Base-by-base conservation (phyloP, 2,329 filamentous ascomycete species). In the Claviceps africana region DNA sequence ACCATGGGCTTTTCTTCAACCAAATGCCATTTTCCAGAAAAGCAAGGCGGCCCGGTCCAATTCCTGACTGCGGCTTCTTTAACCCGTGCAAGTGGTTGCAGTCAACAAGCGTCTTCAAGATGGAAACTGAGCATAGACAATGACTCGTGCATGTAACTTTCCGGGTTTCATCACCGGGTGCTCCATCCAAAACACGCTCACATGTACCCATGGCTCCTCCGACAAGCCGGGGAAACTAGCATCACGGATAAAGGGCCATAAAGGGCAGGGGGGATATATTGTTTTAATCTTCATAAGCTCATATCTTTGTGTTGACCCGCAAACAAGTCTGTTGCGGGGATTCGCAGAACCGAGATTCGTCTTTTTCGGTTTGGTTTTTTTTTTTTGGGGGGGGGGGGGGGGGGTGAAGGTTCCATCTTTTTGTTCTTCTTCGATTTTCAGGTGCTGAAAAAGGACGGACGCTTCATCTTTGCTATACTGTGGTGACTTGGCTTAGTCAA, bases 401-500 rank as follows among this genome's bases (percentile, higher is more conserved):
- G n/a, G n/a, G n/a, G n/a, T n/a, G n/a, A n/a, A n/a, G n/a, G n/a
- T n/a, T n/a, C n/a, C n/a, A n/a, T 39, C 8, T 30, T 22, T 19
- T 37, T 46, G 17, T 28, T 28, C 43, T 35, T 28, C 43, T 19
- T 5, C 25, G 25, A 19, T 15, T 52, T 15, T 11, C 8, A 28
- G 11, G 13, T 44, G 25, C 25, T 25, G 9, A 25, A 8, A 22
- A 48, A 28, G 31, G 22, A 21, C 21, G 47, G 15, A 2, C n/a
- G 33, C 22, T 28, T 33, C 47, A 35, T 28, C 9, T 40, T 48
- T 40, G 8, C 39, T 35, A 19, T n/a, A 25, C 4, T 11, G n/a
- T 15, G 2, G n/a, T 19, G 22, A 10, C n/a, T 17, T 28, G 19
- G n/a, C 28, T 68, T 71, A 82, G 61, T 82, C 78, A 57, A 82